phyloP scores from a whole-genome alignment of 495 filamentous ascomycete species.

The Sphaerosporella brunnea region DNA sequence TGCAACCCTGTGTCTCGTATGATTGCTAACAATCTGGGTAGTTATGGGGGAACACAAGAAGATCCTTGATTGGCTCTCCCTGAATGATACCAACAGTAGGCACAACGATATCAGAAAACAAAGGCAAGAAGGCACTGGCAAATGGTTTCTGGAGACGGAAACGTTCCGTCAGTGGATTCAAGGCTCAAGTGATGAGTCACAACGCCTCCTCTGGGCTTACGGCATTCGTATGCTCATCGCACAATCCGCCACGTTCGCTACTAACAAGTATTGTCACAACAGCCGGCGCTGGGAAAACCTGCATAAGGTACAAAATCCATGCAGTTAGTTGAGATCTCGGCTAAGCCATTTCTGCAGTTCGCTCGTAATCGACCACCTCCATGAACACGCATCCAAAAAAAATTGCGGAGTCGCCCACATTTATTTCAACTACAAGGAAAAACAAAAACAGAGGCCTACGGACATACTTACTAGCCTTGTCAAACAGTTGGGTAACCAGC shows the following conservation, averaged over 20 bases:
- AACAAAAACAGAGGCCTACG: slow-evolving; percentile 6
- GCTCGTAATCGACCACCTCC: slow-evolving; percentile 8
- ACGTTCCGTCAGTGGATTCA: no score
- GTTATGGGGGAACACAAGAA: neutral
- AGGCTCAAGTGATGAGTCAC: no score
- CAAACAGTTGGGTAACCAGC: slow-evolving; percentile 7
- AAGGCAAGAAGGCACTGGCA: no score
- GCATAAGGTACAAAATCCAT: no score
- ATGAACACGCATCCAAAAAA: neutral
- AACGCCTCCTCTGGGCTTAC: no score
- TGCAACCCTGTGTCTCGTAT: neutral
- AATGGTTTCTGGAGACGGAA: no score
- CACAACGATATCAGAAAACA: neutral
- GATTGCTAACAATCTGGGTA: neutral
- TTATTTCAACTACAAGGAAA: slow-evolving; percentile 14
- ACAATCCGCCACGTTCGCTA: no score
- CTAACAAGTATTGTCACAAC: no score
- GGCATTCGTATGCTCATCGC: no score
- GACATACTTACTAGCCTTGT: slow-evolving; percentile 1
- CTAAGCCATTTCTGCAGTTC: slow-evolving; percentile 4
- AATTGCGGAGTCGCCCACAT: slow-evolving; percentile 10
- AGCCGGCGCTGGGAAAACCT: no score
- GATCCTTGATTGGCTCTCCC: slow-evolving; percentile 7
- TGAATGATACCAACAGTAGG: slow-evolving; percentile 4
- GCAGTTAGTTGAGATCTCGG: neutral